A percentile compares a stretch with the other conserved stretches of the same genome.
phyloP scores from a whole-genome alignment of 2,329 filamentous ascomycete genomes.

The Penicillium polonicum region DNA sequence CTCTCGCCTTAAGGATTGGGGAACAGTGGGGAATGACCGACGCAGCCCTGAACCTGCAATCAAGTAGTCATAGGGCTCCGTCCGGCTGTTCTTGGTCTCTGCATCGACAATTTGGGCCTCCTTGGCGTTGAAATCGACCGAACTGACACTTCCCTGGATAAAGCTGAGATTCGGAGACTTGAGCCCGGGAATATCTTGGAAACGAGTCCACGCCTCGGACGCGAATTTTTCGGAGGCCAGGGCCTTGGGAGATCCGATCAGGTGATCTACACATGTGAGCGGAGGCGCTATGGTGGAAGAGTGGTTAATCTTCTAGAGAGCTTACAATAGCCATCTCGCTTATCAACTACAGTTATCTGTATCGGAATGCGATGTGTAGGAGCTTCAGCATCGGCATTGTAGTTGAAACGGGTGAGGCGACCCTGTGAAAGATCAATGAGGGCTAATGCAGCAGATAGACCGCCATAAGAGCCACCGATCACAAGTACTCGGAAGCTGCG shows the following conservation, averaged over 20 bases:
- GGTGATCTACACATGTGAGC: slow-evolving; percentile 56
- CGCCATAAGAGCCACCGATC: slow-evolving; percentile 71
- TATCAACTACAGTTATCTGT: slow-evolving; percentile 72
- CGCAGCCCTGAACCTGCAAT: slow-evolving; percentile 69
- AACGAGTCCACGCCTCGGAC: slow-evolving; percentile 68
- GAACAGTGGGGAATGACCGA: slow-evolving; percentile 70
- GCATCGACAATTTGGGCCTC: slow-evolving; percentile 57
- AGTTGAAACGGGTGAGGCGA: slow-evolving; percentile 48
- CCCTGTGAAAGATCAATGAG: slow-evolving; percentile 65
- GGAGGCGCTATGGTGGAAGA: too few relatives aligned
- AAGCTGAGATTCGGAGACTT: slow-evolving; percentile 61
- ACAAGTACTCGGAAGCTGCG: slow-evolving; percentile 58
- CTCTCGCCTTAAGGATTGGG: slow-evolving; percentile 53
- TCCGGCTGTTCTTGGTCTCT: slow-evolving; percentile 43
- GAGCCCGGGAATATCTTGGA: slow-evolving; percentile 65
- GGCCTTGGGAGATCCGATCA: slow-evolving; percentile 73
- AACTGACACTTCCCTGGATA: slow-evolving; percentile 63
- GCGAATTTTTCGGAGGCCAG: slow-evolving; percentile 64
- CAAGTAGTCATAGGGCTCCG: slow-evolving; percentile 68
- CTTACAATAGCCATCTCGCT: slow-evolving; percentile 78
- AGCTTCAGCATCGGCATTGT: slow-evolving; percentile 22
- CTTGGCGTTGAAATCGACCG: slow-evolving; percentile 60
- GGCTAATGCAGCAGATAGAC: slow-evolving; percentile 65
- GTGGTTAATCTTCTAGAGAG: slow-evolving; percentile 7
- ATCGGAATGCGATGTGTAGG: slow-evolving; percentile 52